phyloP scores from a whole-genome alignment of 345 rosid species.

The Camelina neglecta region DNA sequence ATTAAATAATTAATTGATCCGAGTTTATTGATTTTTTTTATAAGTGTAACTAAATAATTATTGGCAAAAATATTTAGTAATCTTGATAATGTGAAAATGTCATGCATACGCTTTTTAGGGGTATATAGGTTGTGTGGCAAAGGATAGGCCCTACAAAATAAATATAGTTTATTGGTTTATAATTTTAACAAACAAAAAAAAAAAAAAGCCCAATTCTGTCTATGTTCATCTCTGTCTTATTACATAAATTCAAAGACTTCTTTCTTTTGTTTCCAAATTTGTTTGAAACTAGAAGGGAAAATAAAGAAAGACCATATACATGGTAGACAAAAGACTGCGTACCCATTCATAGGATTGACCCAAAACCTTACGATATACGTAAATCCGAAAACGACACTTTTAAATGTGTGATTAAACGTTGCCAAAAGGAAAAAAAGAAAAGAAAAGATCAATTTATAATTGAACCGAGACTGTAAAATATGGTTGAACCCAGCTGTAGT shows the following conservation, averaged over 20 bases:
- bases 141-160: too few relatives aligned
- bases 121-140: too few relatives aligned
- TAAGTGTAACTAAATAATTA: too few relatives aligned
- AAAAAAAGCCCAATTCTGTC: background rate
- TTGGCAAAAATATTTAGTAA: too few relatives aligned
- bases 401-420: background rate
- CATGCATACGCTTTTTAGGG: too few relatives aligned
- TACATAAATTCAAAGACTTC: background rate
- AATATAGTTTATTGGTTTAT: too few relatives aligned
- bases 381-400: background rate
- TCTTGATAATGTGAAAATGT: too few relatives aligned
- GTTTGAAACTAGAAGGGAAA: background rate
- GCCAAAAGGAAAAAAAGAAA: background rate
- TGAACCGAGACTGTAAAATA: background rate
- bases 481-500: slow-evolving; percentile 8
- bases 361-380: background rate
- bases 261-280: background rate
- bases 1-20: too few relatives aligned
- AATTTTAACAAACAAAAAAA: too few relatives aligned
- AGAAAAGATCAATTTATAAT: background rate
- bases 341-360: background rate
- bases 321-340: background rate
- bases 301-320: background rate
- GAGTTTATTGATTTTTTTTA: too few relatives aligned
- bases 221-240: background rate